These are phyloP conservation scores for Volutella citrinella DNA, from an alignment of 2,329 filamentous ascomycete species.

Conservation along the genomic window DNA sequence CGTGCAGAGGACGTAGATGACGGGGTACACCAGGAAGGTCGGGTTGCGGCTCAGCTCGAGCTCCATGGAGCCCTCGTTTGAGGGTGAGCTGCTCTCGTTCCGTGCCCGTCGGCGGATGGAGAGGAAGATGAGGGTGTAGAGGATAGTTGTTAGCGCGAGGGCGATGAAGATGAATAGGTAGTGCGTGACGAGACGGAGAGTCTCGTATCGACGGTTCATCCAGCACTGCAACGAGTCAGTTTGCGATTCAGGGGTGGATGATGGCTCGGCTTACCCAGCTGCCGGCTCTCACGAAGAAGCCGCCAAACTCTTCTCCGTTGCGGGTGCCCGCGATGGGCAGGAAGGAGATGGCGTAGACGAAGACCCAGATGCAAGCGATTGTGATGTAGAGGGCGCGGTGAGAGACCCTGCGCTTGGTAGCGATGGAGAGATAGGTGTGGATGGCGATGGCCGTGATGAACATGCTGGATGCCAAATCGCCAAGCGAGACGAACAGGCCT, in stretches of 20 bases:
- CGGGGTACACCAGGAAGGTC: constrained; percentile 63
- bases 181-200: constrained; percentile 57
- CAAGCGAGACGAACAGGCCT: constrained; percentile 66
- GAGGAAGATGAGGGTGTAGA: constrained; percentile 41
- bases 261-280: constrained; percentile 50
- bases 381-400: constrained; percentile 46
- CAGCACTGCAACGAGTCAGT: constrained; percentile 50
- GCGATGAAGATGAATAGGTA: constrained; percentile 61
- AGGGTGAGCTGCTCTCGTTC: constrained; percentile 4
- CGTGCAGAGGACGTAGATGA: constrained; percentile 69
- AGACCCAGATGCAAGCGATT: constrained; percentile 53
- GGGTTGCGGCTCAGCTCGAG: constrained; percentile 36
- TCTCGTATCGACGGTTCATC: constrained; percentile 54
- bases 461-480: constrained; percentile 63
- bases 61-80: constrained; percentile 9
- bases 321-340: constrained; percentile 45
- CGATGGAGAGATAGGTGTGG: constrained; percentile 64
- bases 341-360: constrained; percentile 55
- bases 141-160: constrained; percentile 33
- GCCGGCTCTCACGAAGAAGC: constrained; percentile 61
- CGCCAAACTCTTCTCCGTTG: constrained; percentile 39
- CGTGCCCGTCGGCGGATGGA: constrained; percentile 30
- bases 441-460: constrained; percentile 65
- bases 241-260: background rate
- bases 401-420: constrained; percentile 51